Percentiles rank a stretch among this genome's conserved stretches.
Evolutionary conservation across 2,329 filamentous ascomycete genomes (phyloP).

Genomic region (Didymella lethalis): DNA sequence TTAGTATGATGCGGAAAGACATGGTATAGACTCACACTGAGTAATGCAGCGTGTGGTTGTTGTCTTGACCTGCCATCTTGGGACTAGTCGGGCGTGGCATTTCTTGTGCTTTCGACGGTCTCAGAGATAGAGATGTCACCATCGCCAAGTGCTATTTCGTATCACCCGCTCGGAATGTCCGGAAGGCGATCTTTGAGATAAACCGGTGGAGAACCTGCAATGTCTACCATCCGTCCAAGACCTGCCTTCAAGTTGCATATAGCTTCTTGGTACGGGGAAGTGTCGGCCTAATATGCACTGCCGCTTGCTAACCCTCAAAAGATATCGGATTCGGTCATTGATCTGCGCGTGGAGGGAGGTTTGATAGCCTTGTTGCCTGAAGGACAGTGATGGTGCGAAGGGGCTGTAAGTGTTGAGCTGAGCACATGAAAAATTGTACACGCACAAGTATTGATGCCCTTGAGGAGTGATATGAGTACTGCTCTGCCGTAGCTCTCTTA

Average conservation of each 20-base stretch:
- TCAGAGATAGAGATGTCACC: conserved; percentile 27
- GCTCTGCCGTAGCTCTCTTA: neutral
- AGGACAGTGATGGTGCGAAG: neutral
- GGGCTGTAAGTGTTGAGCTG: neutral
- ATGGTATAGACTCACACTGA: conserved; percentile 16
- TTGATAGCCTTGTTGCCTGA: neutral
- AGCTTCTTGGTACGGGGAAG: conserved; percentile 3
- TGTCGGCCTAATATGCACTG: neutral
- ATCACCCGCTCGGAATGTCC: neutral
- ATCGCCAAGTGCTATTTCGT: conserved; percentile 7
- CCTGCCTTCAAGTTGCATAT: neutral
- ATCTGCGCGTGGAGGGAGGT: neutral
- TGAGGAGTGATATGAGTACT: too few relatives aligned
- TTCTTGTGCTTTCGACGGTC: conserved; percentile 24
- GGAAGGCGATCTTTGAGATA: neutral
- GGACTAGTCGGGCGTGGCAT: conserved; percentile 33
- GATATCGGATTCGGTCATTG: neutral
- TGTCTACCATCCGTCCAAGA: neutral
- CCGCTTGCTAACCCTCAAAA: neutral
- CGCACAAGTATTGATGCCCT: neutral
- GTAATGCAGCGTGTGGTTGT: conserved; percentile 17
- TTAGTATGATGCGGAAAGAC: conserved; percentile 12
- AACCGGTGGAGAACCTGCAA: neutral
- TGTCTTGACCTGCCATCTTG: conserved; percentile 34
- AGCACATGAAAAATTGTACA: neutral